Base-by-base conservation (phyloP, 371 early-diverging fungal genomes). In the Nematocida sp. region DNA sequence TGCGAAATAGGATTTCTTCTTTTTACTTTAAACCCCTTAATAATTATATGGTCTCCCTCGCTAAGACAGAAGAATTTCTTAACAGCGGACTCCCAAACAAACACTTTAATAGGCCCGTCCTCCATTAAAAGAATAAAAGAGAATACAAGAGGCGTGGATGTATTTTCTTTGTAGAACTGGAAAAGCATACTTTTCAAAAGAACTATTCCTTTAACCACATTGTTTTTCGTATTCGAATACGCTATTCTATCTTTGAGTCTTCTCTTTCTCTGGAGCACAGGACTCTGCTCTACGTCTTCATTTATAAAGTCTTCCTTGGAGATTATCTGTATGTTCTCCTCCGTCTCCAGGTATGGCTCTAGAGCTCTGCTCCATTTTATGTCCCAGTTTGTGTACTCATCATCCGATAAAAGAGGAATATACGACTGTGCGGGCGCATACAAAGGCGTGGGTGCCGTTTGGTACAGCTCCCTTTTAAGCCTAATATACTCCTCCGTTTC, bases 21-120 rank as follows among this genome's bases (percentile, higher is more conserved):
- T 40, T 66, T 69, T n/a, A 67, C 45, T 35, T 67, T 69, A 53
- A 65, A 81, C 57, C 79, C 77, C 2, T 38, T 39, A n/a, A 82
- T 51, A 13, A 32, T 3, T 2, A 82, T 48, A 4, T 0, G 28
- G 59, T 82, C 81, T 28, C 78, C 78, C 48, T 79, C 77, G 26
- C 78, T 49, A 16, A 82, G 40, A 30, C 64, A 78, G 35, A 77
- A 78, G 66, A 76, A 82, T 36, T 66, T 40, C 42, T 63, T 49
- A n/a, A 81, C 59, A 51, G 66, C 63, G 25, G 66, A 63, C 48
- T 67, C 75, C 83, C 83, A 82, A 33, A 82, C 76, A 50, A 77
- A 67, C 23, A 75, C 71, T 47, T 82, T 82, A 25, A 78, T 26
- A n/a, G 66, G 20, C 4, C 77, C 61, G 30, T 65, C 5, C 28